Percentiles rank a stretch among this genome's conserved stretches.
phyloP scores from a whole-genome alignment of 208 protist species.

The Zelonia costaricensis region DNA sequence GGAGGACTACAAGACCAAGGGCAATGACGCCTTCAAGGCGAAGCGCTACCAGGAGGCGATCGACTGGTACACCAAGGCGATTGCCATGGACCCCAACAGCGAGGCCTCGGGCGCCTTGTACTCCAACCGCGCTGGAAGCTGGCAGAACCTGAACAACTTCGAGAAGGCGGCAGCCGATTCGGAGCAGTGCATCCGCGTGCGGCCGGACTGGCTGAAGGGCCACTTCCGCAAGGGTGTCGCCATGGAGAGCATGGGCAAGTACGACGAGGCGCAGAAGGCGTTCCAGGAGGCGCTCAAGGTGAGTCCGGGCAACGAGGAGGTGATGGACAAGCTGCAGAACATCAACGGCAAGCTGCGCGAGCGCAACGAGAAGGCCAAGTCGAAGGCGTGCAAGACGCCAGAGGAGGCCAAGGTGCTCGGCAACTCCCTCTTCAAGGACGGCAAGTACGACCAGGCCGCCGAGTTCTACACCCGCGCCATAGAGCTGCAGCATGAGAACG shows the following conservation, averaged over 20 bases:
- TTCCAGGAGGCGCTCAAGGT: constrained; percentile 79
- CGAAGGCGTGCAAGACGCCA: constrained; percentile 72
- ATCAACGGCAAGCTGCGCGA: constrained; percentile 72
- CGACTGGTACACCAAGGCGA: constrained; percentile 91
- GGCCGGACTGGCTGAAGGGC: constrained; percentile 91
- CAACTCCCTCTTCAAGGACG: constrained; percentile 88
- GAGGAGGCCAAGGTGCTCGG: constrained; percentile 88
- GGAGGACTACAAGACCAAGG: constrained; percentile 89
- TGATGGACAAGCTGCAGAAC: constrained; percentile 68
- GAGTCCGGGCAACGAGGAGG: constrained; percentile 79
- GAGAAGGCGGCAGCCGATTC: constrained; percentile 78
- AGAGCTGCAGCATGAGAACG: constrained; percentile 65
- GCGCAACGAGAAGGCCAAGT: constrained; percentile 84
- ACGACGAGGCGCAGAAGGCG: constrained; percentile 83
- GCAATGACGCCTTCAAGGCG: constrained; percentile 91
- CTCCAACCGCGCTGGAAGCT: constrained; percentile 90
- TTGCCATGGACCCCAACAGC: constrained; percentile 68
- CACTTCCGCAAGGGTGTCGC: constrained; percentile 88
- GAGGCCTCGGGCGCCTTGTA: constrained; percentile 84
- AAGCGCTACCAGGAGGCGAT: constrained; percentile 90
- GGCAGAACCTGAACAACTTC: constrained; percentile 75
- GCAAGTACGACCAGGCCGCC: constrained; percentile 89
- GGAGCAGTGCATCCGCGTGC: constrained; percentile 83
- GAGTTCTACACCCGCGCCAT: constrained; percentile 91
- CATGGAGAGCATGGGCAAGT: constrained; percentile 62